Percentiles rank a stretch among this genome's conserved stretches.
phyloP scores from a whole-genome alignment of 129 eudicot genomes.

The Lonicera japonica region DNA sequence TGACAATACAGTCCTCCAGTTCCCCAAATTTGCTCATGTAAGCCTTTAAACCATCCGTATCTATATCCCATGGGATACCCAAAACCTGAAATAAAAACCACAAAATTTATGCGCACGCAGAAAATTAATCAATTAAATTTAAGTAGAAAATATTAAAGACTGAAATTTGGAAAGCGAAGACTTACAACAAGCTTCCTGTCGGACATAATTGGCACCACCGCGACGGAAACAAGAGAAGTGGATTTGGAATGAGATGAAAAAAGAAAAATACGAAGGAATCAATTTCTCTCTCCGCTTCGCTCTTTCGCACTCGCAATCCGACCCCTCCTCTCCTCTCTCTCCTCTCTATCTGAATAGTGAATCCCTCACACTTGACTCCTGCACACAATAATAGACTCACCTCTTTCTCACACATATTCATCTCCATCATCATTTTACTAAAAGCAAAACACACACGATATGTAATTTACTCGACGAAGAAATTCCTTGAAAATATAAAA shows the following conservation, averaged over 20 bases:
- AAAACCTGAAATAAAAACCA: slow-evolving; percentile 44
- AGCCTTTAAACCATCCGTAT: slow-evolving; percentile 82
- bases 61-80: slow-evolving; percentile 95
- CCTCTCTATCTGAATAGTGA: slow-evolving; percentile 48
- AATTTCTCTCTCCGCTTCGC: slow-evolving; percentile 25
- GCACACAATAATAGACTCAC: slow-evolving; percentile 77
- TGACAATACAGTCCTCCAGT: slow-evolving; percentile 91
- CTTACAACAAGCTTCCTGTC: slow-evolving; percentile 89
- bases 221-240: neutral
- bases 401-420: slow-evolving; percentile 78
- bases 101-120: neutral
- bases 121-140: neutral
- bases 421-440: slow-evolving; percentile 37
- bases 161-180: neutral
- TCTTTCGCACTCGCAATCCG: slow-evolving; percentile 40
- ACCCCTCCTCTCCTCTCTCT: slow-evolving; percentile 34
- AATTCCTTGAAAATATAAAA: no score
- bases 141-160: no score
- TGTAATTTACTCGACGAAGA: neutral
- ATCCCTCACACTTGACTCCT: slow-evolving; percentile 49
- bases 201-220: slow-evolving; percentile 33
- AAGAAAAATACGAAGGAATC: slow-evolving; percentile 22
- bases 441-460: slow-evolving; percentile 50
- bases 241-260: slow-evolving; percentile 14
- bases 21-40: slow-evolving; percentile 91